Evolutionary conservation across 2,329 filamentous ascomycete species (phyloP), one percentile per base, ranked within the genome.

Genomic region (Pseudogymnoascus pannorum): DNA sequence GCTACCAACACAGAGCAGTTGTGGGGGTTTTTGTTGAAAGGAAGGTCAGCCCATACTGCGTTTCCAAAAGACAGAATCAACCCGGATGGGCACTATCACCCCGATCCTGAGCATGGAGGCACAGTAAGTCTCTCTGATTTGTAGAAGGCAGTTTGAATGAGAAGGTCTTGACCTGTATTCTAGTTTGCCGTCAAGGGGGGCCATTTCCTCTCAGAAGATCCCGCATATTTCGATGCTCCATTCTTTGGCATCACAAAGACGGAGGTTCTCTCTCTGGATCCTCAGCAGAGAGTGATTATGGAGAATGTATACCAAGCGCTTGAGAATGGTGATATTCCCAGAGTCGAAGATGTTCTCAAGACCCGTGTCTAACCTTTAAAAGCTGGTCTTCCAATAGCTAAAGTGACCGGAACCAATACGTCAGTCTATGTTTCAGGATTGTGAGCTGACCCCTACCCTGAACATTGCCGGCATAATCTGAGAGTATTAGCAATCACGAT

Each of bases 61-160:
- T 72, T 75, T 7, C 75, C 75, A 5, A 63, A 69, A 14, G 70
- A 73, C n/a, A 67, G 75, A 2, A 70, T 74, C 36, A 74, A 73
- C 62, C 61, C 69, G 1, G 68, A 69, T 18, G 73, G 70, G 2
- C 72, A 70, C 63, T 76, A 74, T 64, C 74, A 76, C 63, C 75
- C 75, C 5, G 70, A 75, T 60, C 65, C 68, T 8, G 70, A 74
- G 35, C 69, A 72, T 66, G 69, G 68, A 26, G 72, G 69, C 57
- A 72, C 72, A 12, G 70, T 72, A 60, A 63, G 66, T 68, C 16
- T 24, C 18, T 5, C 4, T 22, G 4, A 11, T 31, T 31, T 31
- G 29, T 31, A 31, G 11, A 31, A 31, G 29, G 7, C 4, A 8
- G 29, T 31, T 31, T 31, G 4, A 31, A 31, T 11, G 3, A 31